Percentiles rank a stretch among this genome's conserved stretches.
phyloP scores from a whole-genome alignment of 208 protist genomes.

The Crithidia expoeki region DNA sequence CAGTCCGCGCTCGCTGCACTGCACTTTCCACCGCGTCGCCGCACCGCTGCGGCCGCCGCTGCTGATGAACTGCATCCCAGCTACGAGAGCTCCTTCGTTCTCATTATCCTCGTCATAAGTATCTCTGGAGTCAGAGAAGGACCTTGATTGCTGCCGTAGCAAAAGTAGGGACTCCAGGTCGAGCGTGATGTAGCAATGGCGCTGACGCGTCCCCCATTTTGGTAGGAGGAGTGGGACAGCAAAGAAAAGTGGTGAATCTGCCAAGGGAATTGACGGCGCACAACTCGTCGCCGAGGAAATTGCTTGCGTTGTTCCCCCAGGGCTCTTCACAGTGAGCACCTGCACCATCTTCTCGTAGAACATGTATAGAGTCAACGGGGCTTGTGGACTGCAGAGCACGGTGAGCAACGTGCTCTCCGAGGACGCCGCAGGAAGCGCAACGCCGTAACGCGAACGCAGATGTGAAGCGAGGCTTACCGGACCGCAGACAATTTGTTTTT shows the following conservation, averaged over 20 bases:
- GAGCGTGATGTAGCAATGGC: conserved; percentile 25
- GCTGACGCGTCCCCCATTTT: conserved; percentile 27
- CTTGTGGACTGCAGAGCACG: conserved; percentile 12
- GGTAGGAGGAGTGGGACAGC: conserved; percentile 19
- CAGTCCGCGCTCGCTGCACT: conserved; percentile 25
- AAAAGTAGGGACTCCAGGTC: conserved; percentile 18
- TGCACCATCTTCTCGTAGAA: conserved; percentile 26
- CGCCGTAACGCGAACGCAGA: conserved; percentile 14
- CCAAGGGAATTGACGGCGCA: not conserved
- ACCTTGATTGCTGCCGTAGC: not conserved
- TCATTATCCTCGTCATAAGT: not conserved
- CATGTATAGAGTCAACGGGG: conserved; percentile 22
- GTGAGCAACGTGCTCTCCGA: conserved; percentile 15
- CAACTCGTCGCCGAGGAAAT: not conserved
- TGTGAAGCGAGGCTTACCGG: conserved; percentile 1
- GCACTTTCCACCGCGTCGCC: conserved; percentile 25
- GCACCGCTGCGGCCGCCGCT: conserved; percentile 11
- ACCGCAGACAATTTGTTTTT: not conserved
- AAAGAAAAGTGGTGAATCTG: conserved; percentile 26
- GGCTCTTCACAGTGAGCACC: not conserved
- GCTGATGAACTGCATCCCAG: conserved; percentile 32
- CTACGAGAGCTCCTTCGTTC: conserved; percentile 9
- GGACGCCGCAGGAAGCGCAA: not conserved
- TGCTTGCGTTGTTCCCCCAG: not conserved
- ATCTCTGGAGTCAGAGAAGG: not conserved